Conservation (phyloP, 2,329 filamentous ascomycete species). For the Paracamarosporium sp. region DNA sequence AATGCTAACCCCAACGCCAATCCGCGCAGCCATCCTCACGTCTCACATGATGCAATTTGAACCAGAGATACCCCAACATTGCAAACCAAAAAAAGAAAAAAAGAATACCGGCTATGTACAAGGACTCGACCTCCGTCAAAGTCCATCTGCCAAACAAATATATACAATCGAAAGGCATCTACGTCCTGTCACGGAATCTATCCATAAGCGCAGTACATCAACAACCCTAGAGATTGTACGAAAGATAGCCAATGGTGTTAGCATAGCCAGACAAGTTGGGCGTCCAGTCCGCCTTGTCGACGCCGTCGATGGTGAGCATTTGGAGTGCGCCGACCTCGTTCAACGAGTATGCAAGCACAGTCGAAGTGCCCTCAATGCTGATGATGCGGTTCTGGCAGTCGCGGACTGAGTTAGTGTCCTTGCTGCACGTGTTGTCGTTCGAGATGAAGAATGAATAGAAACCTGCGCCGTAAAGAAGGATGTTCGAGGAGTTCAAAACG, state of each 20-base stretch:
- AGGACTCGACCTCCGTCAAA: neutral
- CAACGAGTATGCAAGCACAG: slow-evolving; percentile 55
- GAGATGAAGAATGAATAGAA: slow-evolving; percentile 74
- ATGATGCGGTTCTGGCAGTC: slow-evolving; percentile 60
- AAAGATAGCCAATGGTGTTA: slow-evolving; percentile 42
- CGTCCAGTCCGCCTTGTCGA: slow-evolving; percentile 51
- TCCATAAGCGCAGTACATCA: neutral
- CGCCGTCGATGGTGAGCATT: slow-evolving; percentile 55
- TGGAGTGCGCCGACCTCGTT: slow-evolving; percentile 56
- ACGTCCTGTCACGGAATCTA: neutral
- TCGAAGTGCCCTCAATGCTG: slow-evolving; percentile 52
- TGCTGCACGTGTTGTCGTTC: slow-evolving; percentile 56
- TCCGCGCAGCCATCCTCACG: too few species aligned
- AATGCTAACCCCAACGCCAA: too few species aligned
- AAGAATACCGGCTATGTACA: neutral
- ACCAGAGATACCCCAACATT: neutral
- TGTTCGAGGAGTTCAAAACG: slow-evolving; percentile 62
- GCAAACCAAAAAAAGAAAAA: too few species aligned
- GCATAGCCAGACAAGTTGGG: slow-evolving; percentile 55
- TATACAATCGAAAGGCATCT: neutral
- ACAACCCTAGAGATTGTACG: slow-evolving; percentile 38
- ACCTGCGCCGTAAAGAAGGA: slow-evolving; percentile 69
- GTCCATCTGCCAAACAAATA: neutral
- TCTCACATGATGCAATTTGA: neutral
- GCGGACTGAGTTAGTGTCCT: slow-evolving; percentile 35